These are phyloP conservation scores for Hymenoscyphus occultus DNA, from an alignment of 2,329 filamentous ascomycete genomes.

Conservation along the genomic window DNA sequence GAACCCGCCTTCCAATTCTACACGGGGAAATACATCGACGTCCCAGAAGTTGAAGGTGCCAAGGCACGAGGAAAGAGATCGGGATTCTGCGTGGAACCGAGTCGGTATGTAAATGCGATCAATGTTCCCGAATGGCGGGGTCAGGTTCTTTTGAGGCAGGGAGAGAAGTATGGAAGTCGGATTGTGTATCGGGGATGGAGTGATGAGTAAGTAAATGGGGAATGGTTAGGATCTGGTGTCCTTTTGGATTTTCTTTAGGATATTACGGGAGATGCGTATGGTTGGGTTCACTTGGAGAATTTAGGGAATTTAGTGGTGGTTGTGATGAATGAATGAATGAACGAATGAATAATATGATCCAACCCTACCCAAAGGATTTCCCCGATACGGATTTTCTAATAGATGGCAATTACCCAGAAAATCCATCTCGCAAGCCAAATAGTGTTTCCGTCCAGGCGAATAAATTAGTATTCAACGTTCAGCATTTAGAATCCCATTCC, in stretches of 20 bases:
- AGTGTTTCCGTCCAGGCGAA: too few relatives aligned
- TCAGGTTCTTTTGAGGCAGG: slow-evolving; percentile 80
- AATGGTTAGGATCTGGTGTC: too few relatives aligned
- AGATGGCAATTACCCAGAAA: slow-evolving; percentile 48
- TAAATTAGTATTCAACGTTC: too few relatives aligned
- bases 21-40: slow-evolving; percentile 80
- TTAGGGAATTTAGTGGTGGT: too few relatives aligned
- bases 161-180: slow-evolving; percentile 75
- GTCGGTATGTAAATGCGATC: slow-evolving; percentile 83
- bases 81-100: slow-evolving; percentile 90
- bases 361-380: too few relatives aligned
- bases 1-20: slow-evolving; percentile 98
- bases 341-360: too few relatives aligned
- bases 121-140: slow-evolving; percentile 78
- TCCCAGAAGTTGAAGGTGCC: slow-evolving; percentile 61
- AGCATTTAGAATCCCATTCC: too few relatives aligned
- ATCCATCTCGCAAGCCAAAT: too few relatives aligned
- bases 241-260: too few relatives aligned
- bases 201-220: slow-evolving; percentile 39
- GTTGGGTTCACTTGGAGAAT: too few relatives aligned
- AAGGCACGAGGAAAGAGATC: slow-evolving; percentile 65
- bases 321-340: too few relatives aligned
- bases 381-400: slow-evolving; percentile 39
- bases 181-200: slow-evolving; percentile 87
- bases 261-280: too few relatives aligned